A percentile compares a stretch with the other conserved stretches of the same genome.
Conservation (phyloP, 2,329 filamentous ascomycete genomes). For the Claviceps quebecensis region DNA sequence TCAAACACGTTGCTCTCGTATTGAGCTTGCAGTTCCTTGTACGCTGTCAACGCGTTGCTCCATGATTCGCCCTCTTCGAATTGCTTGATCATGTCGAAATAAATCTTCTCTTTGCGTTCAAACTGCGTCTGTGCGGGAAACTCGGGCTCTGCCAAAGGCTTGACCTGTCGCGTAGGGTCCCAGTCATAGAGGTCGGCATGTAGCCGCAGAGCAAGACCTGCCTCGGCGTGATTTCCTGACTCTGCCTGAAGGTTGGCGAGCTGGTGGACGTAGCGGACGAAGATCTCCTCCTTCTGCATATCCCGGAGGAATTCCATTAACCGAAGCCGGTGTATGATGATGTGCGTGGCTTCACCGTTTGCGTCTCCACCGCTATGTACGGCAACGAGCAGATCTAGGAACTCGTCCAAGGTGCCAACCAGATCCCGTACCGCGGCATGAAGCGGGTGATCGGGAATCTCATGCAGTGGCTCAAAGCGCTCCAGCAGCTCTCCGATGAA, state of each 20-base stretch:
- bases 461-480: conserved; percentile 59
- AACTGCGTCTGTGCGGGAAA: conserved; percentile 77
- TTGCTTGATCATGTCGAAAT: conserved; percentile 87
- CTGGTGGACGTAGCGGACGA: conserved; percentile 90
- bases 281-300: conserved; percentile 95
- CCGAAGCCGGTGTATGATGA: conserved; percentile 67
- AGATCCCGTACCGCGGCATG: conserved; percentile 65
- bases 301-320: conserved; percentile 94
- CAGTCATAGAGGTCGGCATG: conserved; percentile 90
- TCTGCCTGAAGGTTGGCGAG: conserved; percentile 65
- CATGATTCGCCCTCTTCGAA: conserved; percentile 92
- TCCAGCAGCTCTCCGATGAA: conserved; percentile 78
- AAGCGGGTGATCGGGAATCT: conserved; percentile 55
- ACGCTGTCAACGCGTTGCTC: conserved; percentile 75
- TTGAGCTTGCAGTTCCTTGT: conserved; percentile 80
- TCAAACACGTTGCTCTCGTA: conserved; percentile 86
- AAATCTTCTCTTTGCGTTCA: conserved; percentile 82
- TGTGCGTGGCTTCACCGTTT: conserved; percentile 60
- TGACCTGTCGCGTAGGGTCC: conserved; percentile 57
- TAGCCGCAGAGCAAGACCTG: conserved; percentile 73
- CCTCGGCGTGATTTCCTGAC: conserved; percentile 69
- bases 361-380: conserved; percentile 69
- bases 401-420: conserved; percentile 74
- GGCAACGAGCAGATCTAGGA: conserved; percentile 79
- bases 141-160: conserved; percentile 56